These are phyloP conservation scores for Dioszegia crocea DNA, from an alignment of 768 basidiomycete species.

Conservation along the genomic window DNA sequence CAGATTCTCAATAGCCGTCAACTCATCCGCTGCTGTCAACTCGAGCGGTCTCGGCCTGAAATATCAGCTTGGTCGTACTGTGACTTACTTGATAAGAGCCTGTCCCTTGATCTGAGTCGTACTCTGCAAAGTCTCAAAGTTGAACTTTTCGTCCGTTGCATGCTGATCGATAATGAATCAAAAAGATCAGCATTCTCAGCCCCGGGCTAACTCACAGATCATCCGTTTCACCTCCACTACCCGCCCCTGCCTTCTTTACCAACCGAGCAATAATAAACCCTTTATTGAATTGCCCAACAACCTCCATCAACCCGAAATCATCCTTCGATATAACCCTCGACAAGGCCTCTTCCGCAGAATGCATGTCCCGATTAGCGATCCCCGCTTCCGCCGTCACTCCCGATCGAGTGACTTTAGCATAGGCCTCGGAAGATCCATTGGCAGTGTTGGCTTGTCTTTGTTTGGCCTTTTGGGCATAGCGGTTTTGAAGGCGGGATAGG, in stretches of 20 bases:
- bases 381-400: conserved; percentile 38
- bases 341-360: conserved; percentile 62
- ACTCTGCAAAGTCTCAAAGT: conserved; percentile 87
- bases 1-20: conserved; percentile 79
- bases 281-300: conserved; percentile 91
- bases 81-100: conserved; percentile 66
- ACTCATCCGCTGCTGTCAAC: conserved; percentile 82
- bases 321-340: conserved; percentile 78
- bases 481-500: conserved; percentile 40
- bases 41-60: conserved; percentile 70
- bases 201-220: conserved; percentile 59
- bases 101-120: conserved; percentile 88
- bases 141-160: conserved; percentile 96
- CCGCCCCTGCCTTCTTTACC: conserved; percentile 32
- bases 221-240: conserved; percentile 58
- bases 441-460: conserved; percentile 21
- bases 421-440: conserved; percentile 13
- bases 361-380: conserved; percentile 52
- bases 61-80: conserved; percentile 1
- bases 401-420: conserved; percentile 28
- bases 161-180: conserved; percentile 87
- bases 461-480: conserved; percentile 10
- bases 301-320: conserved; percentile 77
- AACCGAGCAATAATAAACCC: conserved; percentile 87
- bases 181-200: no score